These are phyloP conservation scores for Amanita muscaria DNA, from an alignment of 768 basidiomycete species.

Conservation along the genomic window DNA sequence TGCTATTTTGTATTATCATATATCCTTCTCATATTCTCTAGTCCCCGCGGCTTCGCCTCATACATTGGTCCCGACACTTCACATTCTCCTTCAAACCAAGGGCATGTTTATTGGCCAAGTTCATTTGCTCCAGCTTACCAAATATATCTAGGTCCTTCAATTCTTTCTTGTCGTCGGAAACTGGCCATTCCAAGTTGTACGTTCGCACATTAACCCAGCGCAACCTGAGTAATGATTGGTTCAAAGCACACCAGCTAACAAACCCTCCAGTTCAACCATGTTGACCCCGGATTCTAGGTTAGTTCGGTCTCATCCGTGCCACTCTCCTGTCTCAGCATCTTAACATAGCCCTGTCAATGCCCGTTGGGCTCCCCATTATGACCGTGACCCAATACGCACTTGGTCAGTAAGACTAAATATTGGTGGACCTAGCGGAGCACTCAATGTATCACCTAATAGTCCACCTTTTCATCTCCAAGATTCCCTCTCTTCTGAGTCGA, in stretches of 20 bases:
- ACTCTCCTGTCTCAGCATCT: too few species aligned
- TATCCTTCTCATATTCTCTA: conserved; percentile 7
- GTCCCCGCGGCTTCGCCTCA: conserved; percentile 6
- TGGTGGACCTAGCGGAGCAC: not conserved
- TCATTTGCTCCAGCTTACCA: not conserved
- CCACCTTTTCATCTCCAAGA: conserved; percentile 1
- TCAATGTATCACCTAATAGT: conserved; percentile 6
- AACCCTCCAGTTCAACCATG: not conserved
- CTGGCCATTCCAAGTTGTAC: not conserved
- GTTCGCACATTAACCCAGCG: not conserved
- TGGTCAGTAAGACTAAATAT: conserved; percentile 10
- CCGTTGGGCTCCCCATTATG: not conserved
- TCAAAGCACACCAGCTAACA: not conserved
- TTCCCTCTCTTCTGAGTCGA: conserved; percentile 19
- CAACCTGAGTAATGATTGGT: not conserved
- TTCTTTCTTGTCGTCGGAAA: not conserved
- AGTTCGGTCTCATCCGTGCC: too few species aligned
- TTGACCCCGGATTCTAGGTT: conserved; percentile 7
- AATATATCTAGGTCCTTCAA: not conserved
- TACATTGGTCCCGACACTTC: conserved; percentile 1
- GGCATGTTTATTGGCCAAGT: conserved; percentile 2
- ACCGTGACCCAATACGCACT: not conserved
- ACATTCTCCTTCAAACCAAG: conserved; percentile 8
- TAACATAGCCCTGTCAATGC: not conserved
- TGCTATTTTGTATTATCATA: conserved; percentile 2